Evolutionary conservation across 345 rosid species (phyloP).

Genomic region (Cardiospermum halicacabum): DNA sequence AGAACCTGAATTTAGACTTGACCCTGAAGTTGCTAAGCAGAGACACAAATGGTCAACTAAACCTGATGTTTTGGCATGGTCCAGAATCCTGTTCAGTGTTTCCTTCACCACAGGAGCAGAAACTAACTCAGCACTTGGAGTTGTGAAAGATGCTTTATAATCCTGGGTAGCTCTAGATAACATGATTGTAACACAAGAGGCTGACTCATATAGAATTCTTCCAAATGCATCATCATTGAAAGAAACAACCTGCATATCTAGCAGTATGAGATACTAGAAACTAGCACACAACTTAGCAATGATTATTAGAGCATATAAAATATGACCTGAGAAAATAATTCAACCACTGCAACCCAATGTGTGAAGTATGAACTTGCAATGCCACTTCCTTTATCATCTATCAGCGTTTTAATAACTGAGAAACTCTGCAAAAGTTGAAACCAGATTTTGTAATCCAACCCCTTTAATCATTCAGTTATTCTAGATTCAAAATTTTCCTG

Average conservation of each 20-base stretch:
- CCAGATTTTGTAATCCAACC: not conserved
- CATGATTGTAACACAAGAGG: constrained; percentile 58
- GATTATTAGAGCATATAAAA: constrained; percentile 13
- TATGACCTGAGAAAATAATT: constrained; percentile 79
- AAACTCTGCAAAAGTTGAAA: constrained; percentile 57
- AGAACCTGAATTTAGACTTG: constrained; percentile 70
- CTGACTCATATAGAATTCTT: constrained; percentile 60
- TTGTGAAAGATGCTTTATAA: constrained; percentile 39
- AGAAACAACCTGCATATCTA: constrained; percentile 51
- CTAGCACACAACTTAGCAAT: not conserved
- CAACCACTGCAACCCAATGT: constrained; percentile 83
- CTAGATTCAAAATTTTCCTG: constrained; percentile 2
- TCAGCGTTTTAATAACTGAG: constrained; percentile 47
- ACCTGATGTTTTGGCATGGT: constrained; percentile 76
- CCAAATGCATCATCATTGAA: constrained; percentile 63
- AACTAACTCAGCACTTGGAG: constrained; percentile 37
- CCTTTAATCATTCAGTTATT: constrained; percentile 6
- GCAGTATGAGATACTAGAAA: constrained; percentile 13
- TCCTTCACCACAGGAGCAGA: constrained; percentile 38
- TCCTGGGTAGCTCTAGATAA: constrained; percentile 55
- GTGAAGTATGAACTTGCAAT: constrained; percentile 53
- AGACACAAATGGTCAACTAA: constrained; percentile 70
- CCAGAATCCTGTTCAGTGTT: constrained; percentile 52
- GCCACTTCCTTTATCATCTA: constrained; percentile 44
- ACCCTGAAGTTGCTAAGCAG: constrained; percentile 81